A percentile compares a stretch with the other conserved stretches of the same genome.
Conservation (phyloP, 768 basidiomycete genomes). For the Dacryopinax spathularia region DNA sequence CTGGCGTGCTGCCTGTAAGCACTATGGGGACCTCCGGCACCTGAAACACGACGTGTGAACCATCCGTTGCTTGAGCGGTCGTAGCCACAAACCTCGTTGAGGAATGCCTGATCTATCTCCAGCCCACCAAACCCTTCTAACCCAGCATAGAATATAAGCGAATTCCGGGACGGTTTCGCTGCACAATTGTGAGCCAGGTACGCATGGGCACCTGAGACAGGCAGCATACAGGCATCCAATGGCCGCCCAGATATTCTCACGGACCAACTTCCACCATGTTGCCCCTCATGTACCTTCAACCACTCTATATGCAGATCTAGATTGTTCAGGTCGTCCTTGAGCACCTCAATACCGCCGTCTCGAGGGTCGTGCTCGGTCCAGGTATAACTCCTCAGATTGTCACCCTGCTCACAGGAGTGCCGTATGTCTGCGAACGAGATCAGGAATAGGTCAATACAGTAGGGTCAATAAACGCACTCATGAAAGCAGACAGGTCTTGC, state of each 20-base stretch:
- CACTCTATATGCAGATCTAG: conserved; percentile 73
- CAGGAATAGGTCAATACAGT: background rate
- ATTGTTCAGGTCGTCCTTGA: conserved; percentile 71
- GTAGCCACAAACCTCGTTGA: conserved; percentile 47
- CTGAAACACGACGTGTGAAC: conserved; percentile 26
- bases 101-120: conserved; percentile 61
- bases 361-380: conserved; percentile 82
- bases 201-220: background rate
- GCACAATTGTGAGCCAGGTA: background rate
- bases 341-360: conserved; percentile 69
- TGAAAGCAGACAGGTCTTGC: conserved; percentile 56
- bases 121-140: conserved; percentile 75
- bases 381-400: conserved; percentile 65
- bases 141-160: conserved; percentile 75
- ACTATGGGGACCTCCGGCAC: conserved; percentile 57
- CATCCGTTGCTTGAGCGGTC: too few species aligned
- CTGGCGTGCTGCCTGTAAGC: conserved; percentile 58
- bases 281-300: conserved; percentile 70
- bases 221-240: conserved; percentile 42
- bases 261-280: conserved; percentile 79
- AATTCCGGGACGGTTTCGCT: conserved; percentile 44
- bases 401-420: conserved; percentile 80
- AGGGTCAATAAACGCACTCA: conserved; percentile 21
- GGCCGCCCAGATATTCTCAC: conserved; percentile 71
- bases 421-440: conserved; percentile 41